phyloP scores from a whole-genome alignment of 495 filamentous ascomycete species.

The Parachaetomium inaequale region DNA sequence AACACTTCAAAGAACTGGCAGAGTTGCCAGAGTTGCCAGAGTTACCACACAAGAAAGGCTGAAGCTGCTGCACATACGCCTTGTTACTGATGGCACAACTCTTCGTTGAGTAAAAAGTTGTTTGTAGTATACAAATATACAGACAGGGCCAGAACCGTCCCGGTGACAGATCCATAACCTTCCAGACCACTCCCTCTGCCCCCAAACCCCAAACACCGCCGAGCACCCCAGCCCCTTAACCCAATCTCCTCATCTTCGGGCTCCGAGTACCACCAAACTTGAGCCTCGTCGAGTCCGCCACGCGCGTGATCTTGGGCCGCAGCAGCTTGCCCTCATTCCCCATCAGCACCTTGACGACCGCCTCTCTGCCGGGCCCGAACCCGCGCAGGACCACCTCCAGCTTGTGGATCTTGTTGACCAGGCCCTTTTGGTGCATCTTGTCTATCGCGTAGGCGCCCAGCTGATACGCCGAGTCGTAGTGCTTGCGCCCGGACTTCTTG shows the following conservation, averaged over 20 bases:
- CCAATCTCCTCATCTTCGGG: slow-evolving; percentile 73
- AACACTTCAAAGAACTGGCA: too few relatives aligned
- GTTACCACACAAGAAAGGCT: background rate
- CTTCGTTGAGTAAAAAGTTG: background rate
- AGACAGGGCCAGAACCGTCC: slow-evolving; percentile 5
- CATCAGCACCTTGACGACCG: slow-evolving; percentile 80
- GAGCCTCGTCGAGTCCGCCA: slow-evolving; percentile 78
- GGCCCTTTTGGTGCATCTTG: slow-evolving; percentile 70
- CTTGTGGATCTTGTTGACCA: slow-evolving; percentile 55
- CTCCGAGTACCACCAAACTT: slow-evolving; percentile 96
- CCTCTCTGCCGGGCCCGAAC: slow-evolving; percentile 81
- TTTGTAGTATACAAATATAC: slow-evolving; percentile 30
- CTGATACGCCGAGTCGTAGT: slow-evolving; percentile 93
- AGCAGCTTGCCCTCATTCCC: slow-evolving; percentile 76
- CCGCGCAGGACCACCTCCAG: slow-evolving; percentile 78
- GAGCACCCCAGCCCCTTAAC: slow-evolving; percentile 43
- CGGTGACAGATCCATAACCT: background rate
- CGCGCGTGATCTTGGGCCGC: slow-evolving; percentile 64
- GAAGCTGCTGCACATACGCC: background rate
- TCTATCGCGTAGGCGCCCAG: slow-evolving; percentile 72
- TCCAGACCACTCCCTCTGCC: background rate
- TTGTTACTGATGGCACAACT: background rate
- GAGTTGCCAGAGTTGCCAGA: too few relatives aligned
- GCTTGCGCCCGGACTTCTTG: slow-evolving; percentile 68
- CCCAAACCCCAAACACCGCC: background rate